A percentile compares a stretch with the other conserved stretches of the same genome.
These are phyloP conservation scores for Rhodotorula toruloides DNA, from an alignment of 768 basidiomycete species.

Conservation along the genomic window DNA sequence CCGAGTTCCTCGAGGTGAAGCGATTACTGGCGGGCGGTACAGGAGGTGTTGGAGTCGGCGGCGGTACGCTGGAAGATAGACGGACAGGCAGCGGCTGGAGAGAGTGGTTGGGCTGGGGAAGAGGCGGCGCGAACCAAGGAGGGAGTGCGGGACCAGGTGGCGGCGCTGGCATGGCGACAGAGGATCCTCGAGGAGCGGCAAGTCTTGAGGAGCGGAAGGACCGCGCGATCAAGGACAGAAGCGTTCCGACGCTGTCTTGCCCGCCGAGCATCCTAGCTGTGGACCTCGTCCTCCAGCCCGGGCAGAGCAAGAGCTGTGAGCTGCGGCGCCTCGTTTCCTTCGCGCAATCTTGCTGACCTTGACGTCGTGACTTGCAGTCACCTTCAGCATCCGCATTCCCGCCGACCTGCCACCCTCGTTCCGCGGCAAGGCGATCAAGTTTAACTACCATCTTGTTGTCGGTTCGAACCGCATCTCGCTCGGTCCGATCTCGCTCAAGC, in stretches of 20 bases:
- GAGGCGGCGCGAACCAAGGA: neutral
- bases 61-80: constrained; percentile 40
- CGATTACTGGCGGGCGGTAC: constrained; percentile 30
- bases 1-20: constrained; percentile 43
- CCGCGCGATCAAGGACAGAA: constrained; percentile 47
- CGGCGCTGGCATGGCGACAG: neutral
- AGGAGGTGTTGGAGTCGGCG: constrained; percentile 35
- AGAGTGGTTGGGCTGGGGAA: constrained; percentile 38
- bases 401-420: constrained; percentile 82
- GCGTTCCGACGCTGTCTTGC: constrained; percentile 75
- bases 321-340: constrained; percentile 36
- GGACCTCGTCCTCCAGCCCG: constrained; percentile 73
- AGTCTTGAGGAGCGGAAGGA: constrained; percentile 49
- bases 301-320: constrained; percentile 77
- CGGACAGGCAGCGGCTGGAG: constrained; percentile 17
- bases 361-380: constrained; percentile 53
- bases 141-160: constrained; percentile 32
- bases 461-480: constrained; percentile 57
- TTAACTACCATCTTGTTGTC: constrained; percentile 84
- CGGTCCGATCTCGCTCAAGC: constrained; percentile 36
- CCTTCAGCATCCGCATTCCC: constrained; percentile 71
- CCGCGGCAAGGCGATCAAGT: constrained; percentile 71
- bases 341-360: constrained; percentile 10
- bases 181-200: constrained; percentile 44
- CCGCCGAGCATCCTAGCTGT: constrained; percentile 84